Evolutionary conservation across 768 basidiomycete species (phyloP).

Genomic region (Tricholoma flavovirens): DNA sequence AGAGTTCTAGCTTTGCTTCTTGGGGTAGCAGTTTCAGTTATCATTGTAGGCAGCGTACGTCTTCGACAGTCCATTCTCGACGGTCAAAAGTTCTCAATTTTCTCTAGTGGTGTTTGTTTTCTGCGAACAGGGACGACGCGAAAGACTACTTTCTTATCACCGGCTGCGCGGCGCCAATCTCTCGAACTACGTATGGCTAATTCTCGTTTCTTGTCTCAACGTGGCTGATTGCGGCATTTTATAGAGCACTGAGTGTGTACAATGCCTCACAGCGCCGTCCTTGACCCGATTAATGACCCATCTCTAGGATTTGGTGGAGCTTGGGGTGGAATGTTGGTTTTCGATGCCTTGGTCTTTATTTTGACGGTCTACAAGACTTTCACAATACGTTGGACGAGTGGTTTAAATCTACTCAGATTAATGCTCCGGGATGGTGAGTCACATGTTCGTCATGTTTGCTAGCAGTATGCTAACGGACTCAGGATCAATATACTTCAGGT

Average conservation of each 20-base stretch:
- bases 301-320: constrained; percentile 1
- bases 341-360: not conserved
- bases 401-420: not conserved
- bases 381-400: not conserved
- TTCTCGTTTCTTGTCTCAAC: not conserved
- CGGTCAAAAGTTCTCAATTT: not conserved
- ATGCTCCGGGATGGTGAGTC: constrained; percentile 4
- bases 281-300: not conserved
- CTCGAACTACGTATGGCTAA: not conserved
- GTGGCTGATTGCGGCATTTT: not conserved
- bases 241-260: not conserved
- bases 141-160: not conserved
- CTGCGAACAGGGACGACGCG: not conserved
- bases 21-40: not conserved
- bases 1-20: not conserved
- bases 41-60: not conserved
- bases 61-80: not conserved
- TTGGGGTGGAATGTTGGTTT: constrained; percentile 4
- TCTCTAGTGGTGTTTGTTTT: constrained; percentile 2
- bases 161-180: not conserved
- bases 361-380: constrained; percentile 1
- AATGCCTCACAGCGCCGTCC: not conserved
- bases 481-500: constrained; percentile 5
- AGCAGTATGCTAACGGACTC: not conserved
- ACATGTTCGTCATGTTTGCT: not conserved